A percentile compares a stretch with the other conserved stretches of the same genome.
Evolutionary conservation across 441 rosid species (phyloP).

Genomic region (Codiaeum variegatum): DNA sequence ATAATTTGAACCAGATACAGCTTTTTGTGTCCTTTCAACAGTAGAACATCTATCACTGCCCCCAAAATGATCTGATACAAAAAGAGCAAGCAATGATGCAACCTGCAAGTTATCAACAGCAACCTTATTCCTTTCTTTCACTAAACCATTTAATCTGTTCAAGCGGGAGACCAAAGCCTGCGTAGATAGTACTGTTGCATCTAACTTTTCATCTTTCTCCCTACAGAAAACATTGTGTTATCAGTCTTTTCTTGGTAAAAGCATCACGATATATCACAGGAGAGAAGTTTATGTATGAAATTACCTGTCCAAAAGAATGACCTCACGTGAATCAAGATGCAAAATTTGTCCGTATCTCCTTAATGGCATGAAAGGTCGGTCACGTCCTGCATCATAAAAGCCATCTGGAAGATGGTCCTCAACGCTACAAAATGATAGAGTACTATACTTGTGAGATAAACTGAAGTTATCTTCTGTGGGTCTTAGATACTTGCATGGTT

Average conservation of each 20-base stretch:
- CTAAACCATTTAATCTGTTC: slow-evolving; percentile 45
- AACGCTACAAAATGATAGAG: slow-evolving; percentile 62
- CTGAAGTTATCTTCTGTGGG: slow-evolving; percentile 42
- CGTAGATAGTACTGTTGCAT: slow-evolving; percentile 74
- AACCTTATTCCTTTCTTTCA: slow-evolving; percentile 38
- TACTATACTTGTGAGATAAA: slow-evolving; percentile 61
- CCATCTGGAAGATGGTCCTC: slow-evolving; percentile 84
- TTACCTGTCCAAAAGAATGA: slow-evolving; percentile 93
- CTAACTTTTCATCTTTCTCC: slow-evolving; percentile 78
- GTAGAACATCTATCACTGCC: slow-evolving; percentile 73
- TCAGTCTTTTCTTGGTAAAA: slow-evolving; percentile 14
- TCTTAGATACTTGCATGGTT: slow-evolving; percentile 71
- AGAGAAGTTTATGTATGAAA: slow-evolving; percentile 6
- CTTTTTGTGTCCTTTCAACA: slow-evolving; percentile 66
- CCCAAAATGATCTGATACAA: slow-evolving; percentile 97
- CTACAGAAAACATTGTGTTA: slow-evolving; percentile 31
- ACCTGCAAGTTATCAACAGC: slow-evolving; percentile 50
- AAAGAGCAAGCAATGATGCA: slow-evolving; percentile 80
- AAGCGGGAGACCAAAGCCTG: slow-evolving; percentile 55
- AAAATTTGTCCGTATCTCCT: slow-evolving; percentile 52
- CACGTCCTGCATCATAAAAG: slow-evolving; percentile 98
- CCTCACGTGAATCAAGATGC: slow-evolving; percentile 85
- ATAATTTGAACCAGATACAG: slow-evolving; percentile 81
- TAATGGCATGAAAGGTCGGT: slow-evolving; percentile 77
- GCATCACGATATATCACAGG: not conserved